A percentile compares a stretch with the other conserved stretches of the same genome.
These are phyloP conservation scores for Endotrypanum monterogeii DNA, from an alignment of 208 protist species.

Conservation along the genomic window DNA sequence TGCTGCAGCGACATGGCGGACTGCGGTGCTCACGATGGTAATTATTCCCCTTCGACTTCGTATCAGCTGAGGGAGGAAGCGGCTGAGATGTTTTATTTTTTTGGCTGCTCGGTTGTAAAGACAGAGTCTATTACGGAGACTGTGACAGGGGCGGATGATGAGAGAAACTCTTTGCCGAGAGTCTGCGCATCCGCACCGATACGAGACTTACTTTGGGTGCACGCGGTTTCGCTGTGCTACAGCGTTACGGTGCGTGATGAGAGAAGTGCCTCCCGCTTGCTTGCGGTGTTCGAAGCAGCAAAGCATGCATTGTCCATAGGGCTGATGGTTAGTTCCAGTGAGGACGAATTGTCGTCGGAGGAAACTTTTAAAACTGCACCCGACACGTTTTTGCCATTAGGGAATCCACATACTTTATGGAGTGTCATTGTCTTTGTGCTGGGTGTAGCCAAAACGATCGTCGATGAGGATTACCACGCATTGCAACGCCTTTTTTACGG, in stretches of 20 bases:
- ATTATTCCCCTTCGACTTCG: background rate
- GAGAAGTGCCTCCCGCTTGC: conserved; percentile 4
- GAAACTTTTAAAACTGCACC: too few relatives aligned
- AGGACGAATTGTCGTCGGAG: too few relatives aligned
- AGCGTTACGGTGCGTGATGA: conserved; percentile 16
- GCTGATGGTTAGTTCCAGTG: too few relatives aligned
- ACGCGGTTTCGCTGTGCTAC: conserved; percentile 27
- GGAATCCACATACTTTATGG: background rate
- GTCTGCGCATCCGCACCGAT: background rate
- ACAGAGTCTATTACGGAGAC: background rate
- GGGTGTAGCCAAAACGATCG: conserved; percentile 1
- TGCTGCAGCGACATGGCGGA: background rate
- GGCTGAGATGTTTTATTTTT: conserved; percentile 18
- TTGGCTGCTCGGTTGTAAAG: background rate
- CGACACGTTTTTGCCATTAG: background rate
- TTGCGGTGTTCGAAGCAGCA: conserved; percentile 2
- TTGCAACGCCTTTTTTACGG: conserved; percentile 1
- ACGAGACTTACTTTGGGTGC: conserved; percentile 23
- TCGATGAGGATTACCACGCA: conserved; percentile 21
- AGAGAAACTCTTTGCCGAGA: background rate
- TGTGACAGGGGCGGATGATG: background rate
- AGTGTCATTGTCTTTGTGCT: conserved; percentile 4
- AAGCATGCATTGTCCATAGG: background rate
- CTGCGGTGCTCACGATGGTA: too few relatives aligned
- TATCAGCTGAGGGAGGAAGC: background rate